Evolutionary conservation across 768 basidiomycete species (phyloP).

Genomic region (Phanerochaete sordida): DNA sequence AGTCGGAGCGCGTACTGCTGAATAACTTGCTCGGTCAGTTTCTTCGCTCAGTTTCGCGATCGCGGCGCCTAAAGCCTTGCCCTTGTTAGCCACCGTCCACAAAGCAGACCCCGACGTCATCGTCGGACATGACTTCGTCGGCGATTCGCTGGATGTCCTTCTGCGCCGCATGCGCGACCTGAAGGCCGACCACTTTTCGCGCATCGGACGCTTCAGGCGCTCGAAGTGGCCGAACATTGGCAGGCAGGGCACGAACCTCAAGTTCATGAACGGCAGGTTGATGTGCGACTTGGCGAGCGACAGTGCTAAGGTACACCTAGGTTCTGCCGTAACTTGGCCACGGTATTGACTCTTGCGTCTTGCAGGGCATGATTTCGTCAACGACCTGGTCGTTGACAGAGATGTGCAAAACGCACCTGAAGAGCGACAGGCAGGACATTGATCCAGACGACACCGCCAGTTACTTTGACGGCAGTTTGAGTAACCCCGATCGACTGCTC

Average conservation of each 20-base stretch:
- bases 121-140: constrained; percentile 92
- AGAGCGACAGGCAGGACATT: constrained; percentile 85
- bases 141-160: constrained; percentile 85
- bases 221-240: constrained; percentile 80
- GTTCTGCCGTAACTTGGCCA: not conserved
- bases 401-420: constrained; percentile 91
- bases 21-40: constrained; percentile 70
- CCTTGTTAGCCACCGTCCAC: constrained; percentile 76
- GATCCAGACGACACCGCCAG: constrained; percentile 92
- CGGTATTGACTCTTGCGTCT: not conserved
- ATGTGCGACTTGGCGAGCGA: constrained; percentile 94
- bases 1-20: constrained; percentile 83
- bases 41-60: too few species aligned
- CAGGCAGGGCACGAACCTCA: constrained; percentile 79
- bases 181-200: constrained; percentile 91
- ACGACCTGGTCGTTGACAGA: constrained; percentile 98
- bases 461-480: constrained; percentile 83
- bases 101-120: constrained; percentile 93
- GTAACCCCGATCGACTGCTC: constrained; percentile 71
- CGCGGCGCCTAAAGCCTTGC: too few species aligned
- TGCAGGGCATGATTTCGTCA: constrained; percentile 91
- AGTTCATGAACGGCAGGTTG: constrained; percentile 79
- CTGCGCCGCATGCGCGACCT: constrained; percentile 88
- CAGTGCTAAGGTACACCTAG: constrained; percentile 72
- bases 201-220: constrained; percentile 86